These are phyloP conservation scores for Zarea fungicola DNA, from an alignment of 2,329 filamentous ascomycete genomes.

Conservation along the genomic window DNA sequence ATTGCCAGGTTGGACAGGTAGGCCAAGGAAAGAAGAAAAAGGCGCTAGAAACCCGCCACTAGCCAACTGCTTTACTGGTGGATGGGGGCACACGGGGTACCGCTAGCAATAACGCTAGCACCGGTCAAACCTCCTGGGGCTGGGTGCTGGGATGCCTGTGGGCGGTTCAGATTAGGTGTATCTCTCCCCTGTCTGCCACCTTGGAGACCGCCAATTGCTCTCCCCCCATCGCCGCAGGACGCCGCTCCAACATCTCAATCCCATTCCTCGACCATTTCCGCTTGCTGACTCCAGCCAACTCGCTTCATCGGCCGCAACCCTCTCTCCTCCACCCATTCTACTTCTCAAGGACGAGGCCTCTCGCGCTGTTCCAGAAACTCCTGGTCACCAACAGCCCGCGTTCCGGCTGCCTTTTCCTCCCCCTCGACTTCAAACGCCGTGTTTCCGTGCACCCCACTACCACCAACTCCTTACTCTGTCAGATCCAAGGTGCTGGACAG, in stretches of 20 bases:
- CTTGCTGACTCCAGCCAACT: not conserved
- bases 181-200: not conserved
- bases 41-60: not conserved
- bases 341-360: not conserved
- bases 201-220: constrained; percentile 13
- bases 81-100: not conserved
- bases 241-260: constrained; percentile 9
- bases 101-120: not conserved
- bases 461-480: no score
- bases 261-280: constrained; percentile 5
- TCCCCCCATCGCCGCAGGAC: constrained; percentile 2
- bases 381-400: no score
- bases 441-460: no score
- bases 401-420: no score
- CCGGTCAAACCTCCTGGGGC: no score
- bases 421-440: no score
- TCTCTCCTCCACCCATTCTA: not conserved
- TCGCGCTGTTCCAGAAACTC: not conserved
- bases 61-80: no score
- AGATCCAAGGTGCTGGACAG: no score
- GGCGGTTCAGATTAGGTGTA: constrained; percentile 8
- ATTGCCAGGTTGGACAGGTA: no score
- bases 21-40: no score
- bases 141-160: no score
- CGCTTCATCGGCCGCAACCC: constrained; percentile 3